Evolutionary conservation across 805 yeast genomes (phyloP), one percentile per base, ranked within the genome.

Genomic region (Komagataella mondaviorum): DNA sequence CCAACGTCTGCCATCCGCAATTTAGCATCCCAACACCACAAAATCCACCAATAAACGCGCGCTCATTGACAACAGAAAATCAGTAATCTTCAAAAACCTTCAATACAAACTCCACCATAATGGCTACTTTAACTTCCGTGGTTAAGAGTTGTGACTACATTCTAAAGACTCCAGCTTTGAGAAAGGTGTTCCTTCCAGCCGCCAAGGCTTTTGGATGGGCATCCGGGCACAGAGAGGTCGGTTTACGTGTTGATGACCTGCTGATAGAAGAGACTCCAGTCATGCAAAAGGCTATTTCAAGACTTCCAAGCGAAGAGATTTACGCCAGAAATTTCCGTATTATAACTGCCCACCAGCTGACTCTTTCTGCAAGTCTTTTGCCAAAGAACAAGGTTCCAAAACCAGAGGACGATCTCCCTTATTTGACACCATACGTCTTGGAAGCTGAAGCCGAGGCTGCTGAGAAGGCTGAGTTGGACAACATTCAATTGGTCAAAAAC

Each of bases 161-260:
- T 63, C 77, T 85, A 65, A 83, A 82, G 60, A 78, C 88, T 58
- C 96, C 98, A 51, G 64, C 80, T 49, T 78, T 93, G 63, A 78
- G 85, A 58, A 81, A 83, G 66, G 67, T 90, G 58, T 74, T 86
- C 57, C 77, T 83, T 36, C 98, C 99, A 57, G 76, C 83, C 45
- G 85, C 97, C 48, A 78, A 82, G 63, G 72, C 79, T 59, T 90
- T 84, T 71, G 72, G 78, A 59, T 73, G 81, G 58, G 76, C 77
- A 57, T 76, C 96, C 52, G 98, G 98, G 54, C 93, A 93, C 86
- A 86, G 98, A 77, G 80, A 89, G 69, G 70, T 93, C 73, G 99
- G 99, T 51, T 78, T 93, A 62, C 88, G 85, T 71, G 81, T 85
- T 64, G 93, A 91, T 66, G 99, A 93, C 70, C 71, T 91, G 63